Evolutionary conservation across 176 grass and related monocot genomes (phyloP).

Genomic region (Guadua angustifolia): DNA sequence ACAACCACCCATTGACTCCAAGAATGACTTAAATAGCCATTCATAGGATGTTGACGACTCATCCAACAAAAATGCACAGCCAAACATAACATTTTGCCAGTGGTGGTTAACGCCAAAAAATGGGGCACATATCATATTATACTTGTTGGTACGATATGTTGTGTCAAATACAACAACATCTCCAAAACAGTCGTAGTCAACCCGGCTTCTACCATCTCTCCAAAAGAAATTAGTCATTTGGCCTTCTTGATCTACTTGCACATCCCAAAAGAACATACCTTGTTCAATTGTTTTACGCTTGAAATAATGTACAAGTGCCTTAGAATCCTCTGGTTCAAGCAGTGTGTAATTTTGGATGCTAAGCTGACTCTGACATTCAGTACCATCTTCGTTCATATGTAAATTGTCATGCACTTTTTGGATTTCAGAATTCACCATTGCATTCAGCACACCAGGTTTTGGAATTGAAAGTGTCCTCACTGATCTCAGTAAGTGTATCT

Average conservation of each 20-base stretch:
- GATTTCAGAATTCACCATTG: conserved; percentile 76
- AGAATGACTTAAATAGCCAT: conserved; percentile 78
- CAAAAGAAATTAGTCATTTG: conserved; percentile 72
- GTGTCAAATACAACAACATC: conserved; percentile 82
- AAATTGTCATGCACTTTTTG: conserved; percentile 58
- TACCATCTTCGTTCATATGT: conserved; percentile 51
- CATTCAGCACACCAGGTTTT: conserved; percentile 67
- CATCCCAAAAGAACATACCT: conserved; percentile 81
- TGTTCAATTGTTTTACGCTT: conserved; percentile 59
- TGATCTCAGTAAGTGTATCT: conserved; percentile 78
- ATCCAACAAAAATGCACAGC: conserved; percentile 77
- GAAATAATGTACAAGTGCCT: conserved; percentile 66
- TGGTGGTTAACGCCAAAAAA: conserved; percentile 85
- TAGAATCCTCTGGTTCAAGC: conserved; percentile 66
- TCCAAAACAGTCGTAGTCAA: conserved; percentile 75
- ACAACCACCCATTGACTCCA: conserved; percentile 72
- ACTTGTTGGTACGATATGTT: conserved; percentile 64
- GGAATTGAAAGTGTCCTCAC: conserved; percentile 75
- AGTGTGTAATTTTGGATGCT: conserved; percentile 58
- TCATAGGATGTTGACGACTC: conserved; percentile 64
- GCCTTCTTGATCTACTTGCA: conserved; percentile 71
- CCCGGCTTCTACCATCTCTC: conserved; percentile 60
- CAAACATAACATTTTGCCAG: conserved; percentile 66
- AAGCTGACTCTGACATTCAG: conserved; percentile 52
- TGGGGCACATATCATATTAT: conserved; percentile 71